A percentile compares a stretch with the other conserved stretches of the same genome.
These are phyloP conservation scores for Fagus crenata DNA, from an alignment of 306 rosid genomes.

Conservation along the genomic window DNA sequence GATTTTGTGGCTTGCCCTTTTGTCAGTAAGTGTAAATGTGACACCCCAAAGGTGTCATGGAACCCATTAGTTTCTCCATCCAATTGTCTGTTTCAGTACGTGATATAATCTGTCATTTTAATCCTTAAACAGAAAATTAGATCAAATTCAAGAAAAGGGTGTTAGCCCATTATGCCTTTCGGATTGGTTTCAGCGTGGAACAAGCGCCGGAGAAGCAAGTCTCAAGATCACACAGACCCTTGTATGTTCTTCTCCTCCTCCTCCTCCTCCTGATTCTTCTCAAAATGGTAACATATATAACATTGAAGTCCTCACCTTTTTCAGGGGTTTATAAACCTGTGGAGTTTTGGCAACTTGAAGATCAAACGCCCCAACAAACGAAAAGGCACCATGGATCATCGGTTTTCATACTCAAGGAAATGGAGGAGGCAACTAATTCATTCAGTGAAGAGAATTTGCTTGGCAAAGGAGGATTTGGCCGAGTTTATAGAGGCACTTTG, in stretches of 20 bases:
- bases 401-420: conserved; percentile 78
- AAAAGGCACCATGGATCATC: conserved; percentile 76
- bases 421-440: conserved; percentile 89
- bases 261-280: conserved; percentile 7
- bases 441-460: conserved; percentile 81
- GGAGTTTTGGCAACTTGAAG: conserved; percentile 81
- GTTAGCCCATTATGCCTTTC: conserved; percentile 59
- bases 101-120: conserved; percentile 36
- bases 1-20: conserved; percentile 16
- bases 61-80: conserved; percentile 30
- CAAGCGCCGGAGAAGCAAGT: conserved; percentile 85
- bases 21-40: neutral
- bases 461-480: conserved; percentile 96
- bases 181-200: conserved; percentile 94
- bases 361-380: conserved; percentile 51
- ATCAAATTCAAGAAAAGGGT: conserved; percentile 23
- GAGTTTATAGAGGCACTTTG: conserved; percentile 73
- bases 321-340: conserved; percentile 83
- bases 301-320: conserved; percentile 4
- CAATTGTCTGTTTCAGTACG: conserved; percentile 25
- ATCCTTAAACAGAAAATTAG: conserved; percentile 16
- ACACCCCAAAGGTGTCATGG: conserved; percentile 24
- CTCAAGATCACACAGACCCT: conserved; percentile 72
- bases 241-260: conserved; percentile 52
- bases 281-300: neutral